Evolutionary conservation across 805 yeast genomes (phyloP).

Genomic region (Scheffersomyces ergatensis): DNA sequence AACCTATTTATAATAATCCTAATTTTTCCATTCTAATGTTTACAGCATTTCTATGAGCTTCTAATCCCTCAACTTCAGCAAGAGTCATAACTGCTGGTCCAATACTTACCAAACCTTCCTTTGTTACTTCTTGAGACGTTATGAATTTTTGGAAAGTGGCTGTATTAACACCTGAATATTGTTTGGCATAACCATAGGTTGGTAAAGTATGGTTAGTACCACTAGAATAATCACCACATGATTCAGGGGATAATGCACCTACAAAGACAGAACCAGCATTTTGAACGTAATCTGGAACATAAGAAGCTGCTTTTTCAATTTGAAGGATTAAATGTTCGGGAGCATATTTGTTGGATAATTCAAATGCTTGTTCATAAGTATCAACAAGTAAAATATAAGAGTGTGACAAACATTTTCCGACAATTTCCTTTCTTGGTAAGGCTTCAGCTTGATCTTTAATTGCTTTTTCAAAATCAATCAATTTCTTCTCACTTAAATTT

Average conservation of each 20-base stretch:
- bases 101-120: slow-evolving; percentile 79
- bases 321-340: slow-evolving; percentile 98
- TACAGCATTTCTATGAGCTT: slow-evolving; percentile 96
- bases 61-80: slow-evolving; percentile 95
- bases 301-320: slow-evolving; percentile 71
- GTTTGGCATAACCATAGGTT: slow-evolving; percentile 96
- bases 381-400: slow-evolving; percentile 76
- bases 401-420: slow-evolving; percentile 88
- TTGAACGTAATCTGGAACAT: slow-evolving; percentile 67
- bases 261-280: slow-evolving; percentile 97
- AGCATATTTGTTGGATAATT: slow-evolving; percentile 87
- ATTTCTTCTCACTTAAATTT: slow-evolving; percentile 55
- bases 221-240: slow-evolving; percentile 96
- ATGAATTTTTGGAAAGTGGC: slow-evolving; percentile 93
- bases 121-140: slow-evolving; percentile 87
- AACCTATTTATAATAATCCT: slow-evolving; percentile 43
- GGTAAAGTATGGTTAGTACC: slow-evolving; percentile 99
- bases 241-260: slow-evolving; percentile 94
- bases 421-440: slow-evolving; percentile 90
- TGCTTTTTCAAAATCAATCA: slow-evolving; percentile 74
- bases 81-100: slow-evolving; percentile 97
- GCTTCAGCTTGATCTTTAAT: slow-evolving; percentile 78
- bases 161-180: slow-evolving; percentile 96
- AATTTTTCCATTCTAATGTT: slow-evolving; percentile 87
- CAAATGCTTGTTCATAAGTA: slow-evolving; percentile 75